Base-by-base conservation (phyloP, 2,329 filamentous ascomycete species). In the Seiridium cupressi region DNA sequence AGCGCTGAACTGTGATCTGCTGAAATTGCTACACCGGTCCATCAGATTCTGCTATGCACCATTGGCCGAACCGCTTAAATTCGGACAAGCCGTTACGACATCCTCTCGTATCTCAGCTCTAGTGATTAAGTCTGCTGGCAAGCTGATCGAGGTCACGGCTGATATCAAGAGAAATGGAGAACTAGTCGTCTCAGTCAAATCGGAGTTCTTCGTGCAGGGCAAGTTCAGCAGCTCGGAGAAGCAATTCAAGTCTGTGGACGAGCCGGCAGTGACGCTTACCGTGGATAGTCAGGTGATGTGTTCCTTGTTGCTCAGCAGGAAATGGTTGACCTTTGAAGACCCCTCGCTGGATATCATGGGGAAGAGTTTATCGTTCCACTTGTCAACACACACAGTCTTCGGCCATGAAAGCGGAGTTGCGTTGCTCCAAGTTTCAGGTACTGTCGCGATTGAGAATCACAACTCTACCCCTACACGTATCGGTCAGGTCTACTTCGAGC, bases 21-120 rank as follows among this genome's bases (percentile, higher is more conserved):
- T 99, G 62, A 97, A 96, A 79, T 87, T 99, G 57, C 93, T 99
- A 8, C 95, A 99, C 77, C 79, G 98, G 63, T 98, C 94, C 53
- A 99, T 99, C 75, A 89, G 91, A 63, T 99, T 98, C 88, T 91
- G 94, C 69, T 98, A 98, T 95, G 85, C 97, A 66, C 93, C 94
- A 31, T 95, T 95, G 59, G 94, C 93, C 1, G 7, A 42, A 13
- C 38, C 38, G 38, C 88, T 96, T 73, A 93, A 96, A 84, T 96
- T 96, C 79, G 95, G 92, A 40, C 95, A 99, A 73, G 87, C 93
- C 63, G 85, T 99, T 18, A 89, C 92, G 63, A 98, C 95, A 3
- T 96, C 91, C 59, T 95, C 95, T 49, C 92, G 95, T 74, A 91
- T 99, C 79, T 98, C 98, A 69, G 92, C 95, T 13, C 93, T 99